phyloP scores from a whole-genome alignment of 192 early-diverging fungal species.

The Backusella morwellensis region DNA sequence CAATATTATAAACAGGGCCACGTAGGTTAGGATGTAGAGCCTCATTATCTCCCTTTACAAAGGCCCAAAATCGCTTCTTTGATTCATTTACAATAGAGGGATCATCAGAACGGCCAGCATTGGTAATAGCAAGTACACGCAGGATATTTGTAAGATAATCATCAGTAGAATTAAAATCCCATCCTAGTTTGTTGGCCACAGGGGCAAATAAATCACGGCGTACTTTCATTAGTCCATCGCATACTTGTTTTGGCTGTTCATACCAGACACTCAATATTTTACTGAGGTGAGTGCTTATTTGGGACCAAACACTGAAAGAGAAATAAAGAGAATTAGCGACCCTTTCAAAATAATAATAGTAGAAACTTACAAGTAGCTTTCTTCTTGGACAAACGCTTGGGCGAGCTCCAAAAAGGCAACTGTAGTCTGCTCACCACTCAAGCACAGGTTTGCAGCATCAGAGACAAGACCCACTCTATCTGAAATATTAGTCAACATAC shows the following conservation, averaged over 20 bases:
- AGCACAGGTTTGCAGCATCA: constrained; percentile 77
- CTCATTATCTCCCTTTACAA: constrained; percentile 62
- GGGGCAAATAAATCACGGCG: constrained; percentile 70
- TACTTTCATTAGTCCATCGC: constrained; percentile 62
- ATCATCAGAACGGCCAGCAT: constrained; percentile 72
- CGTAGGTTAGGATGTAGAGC: constrained; percentile 79
- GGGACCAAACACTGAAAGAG: constrained; percentile 56
- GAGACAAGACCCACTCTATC: constrained; percentile 84
- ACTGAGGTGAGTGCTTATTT: constrained; percentile 59
- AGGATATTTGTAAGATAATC: constrained; percentile 73
- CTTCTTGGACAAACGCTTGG: constrained; percentile 69
- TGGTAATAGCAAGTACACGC: constrained; percentile 72
- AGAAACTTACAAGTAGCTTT: constrained; percentile 66
- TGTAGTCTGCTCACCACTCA: constrained; percentile 79
- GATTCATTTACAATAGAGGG: constrained; percentile 59
- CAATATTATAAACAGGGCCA: constrained; percentile 69
- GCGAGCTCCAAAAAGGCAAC: constrained; percentile 71
- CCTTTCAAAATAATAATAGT: not conserved
- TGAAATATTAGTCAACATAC: constrained; percentile 52
- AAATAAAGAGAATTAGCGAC: not conserved
- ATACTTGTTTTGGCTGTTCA: constrained; percentile 57
- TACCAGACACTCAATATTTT: constrained; percentile 67
- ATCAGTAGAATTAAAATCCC: constrained; percentile 70
- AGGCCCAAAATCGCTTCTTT: constrained; percentile 62
- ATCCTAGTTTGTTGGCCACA: constrained; percentile 73